Evolutionary conservation across 768 basidiomycete genomes (phyloP), one percentile per base, ranked within the genome.

Genomic region (Lactarius pseudohatsudake): DNA sequence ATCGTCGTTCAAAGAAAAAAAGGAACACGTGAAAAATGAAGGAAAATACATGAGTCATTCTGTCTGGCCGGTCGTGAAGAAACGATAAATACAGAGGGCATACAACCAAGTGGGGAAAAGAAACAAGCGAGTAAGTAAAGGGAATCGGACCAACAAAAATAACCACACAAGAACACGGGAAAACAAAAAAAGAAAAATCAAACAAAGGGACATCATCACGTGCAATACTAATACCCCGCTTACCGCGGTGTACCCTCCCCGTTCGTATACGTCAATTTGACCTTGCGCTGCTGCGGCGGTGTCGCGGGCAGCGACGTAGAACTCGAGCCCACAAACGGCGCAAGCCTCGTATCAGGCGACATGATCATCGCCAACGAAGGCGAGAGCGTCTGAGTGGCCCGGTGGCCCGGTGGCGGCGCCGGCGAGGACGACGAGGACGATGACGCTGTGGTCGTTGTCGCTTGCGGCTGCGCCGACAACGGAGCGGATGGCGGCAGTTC

Each of bases 321-420:
- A 41, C 65, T 58, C 15, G 61, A 38, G 69, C 61, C n/a, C 61
- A 68, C 64, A 22, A 61, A 72, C 6, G 75, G 72, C n/a, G 74
- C 71, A 28, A 71, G 66, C 6, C 72, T 71, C 45, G 67, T 50
- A 34, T 68, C 69, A 22, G 86, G 86, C n/a, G 86, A 86, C 54
- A 87, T 81, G 71, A 87, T 83, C 80, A 86, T 83, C 20, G 86
- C 86, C 47, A 87, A 73, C 20, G 86, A 87, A 8, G 87, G 87
- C 2, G 86, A 87, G 34, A 88, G 77, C 13, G 75, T 75, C 61
- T 70, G 70, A 16, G 79, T 84, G 66, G 84, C 10, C 76, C 77
- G 61, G 74, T 77, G 63, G 78, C 75, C 58, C 76, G 73, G 7
- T 77, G 77, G 15, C 43, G 60, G 54, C 22, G 61, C 65, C 22